Evolutionary conservation across 148 eudicot species (phyloP).

Genomic region (Vaccinium macrocarpon): DNA sequence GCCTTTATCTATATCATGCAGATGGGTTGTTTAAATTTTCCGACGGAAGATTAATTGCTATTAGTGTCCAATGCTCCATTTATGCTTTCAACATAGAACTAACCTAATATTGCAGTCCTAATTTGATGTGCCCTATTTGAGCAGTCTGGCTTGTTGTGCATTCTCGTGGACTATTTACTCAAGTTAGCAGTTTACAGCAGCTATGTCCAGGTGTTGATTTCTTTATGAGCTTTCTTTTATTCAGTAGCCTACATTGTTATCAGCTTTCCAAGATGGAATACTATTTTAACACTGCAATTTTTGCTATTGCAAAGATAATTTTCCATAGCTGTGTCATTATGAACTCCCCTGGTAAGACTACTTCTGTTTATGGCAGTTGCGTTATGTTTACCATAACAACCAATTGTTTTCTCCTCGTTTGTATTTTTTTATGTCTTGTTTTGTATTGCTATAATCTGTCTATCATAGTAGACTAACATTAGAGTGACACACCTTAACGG

Average conservation of each 20-base stretch:
- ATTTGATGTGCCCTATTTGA: constrained; percentile 10
- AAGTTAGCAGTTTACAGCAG: constrained; percentile 38
- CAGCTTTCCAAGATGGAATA: background rate
- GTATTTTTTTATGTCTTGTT: background rate
- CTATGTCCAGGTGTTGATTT: constrained; percentile 41
- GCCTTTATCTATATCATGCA: background rate
- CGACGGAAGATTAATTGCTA: background rate
- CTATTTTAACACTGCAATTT: background rate
- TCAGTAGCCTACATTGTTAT: background rate
- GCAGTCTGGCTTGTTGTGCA: constrained; percentile 44
- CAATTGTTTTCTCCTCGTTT: background rate
- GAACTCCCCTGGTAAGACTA: background rate
- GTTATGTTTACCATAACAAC: background rate
- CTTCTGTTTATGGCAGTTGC: background rate
- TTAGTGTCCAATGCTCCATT: background rate
- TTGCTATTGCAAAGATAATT: background rate
- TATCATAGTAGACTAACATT: background rate
- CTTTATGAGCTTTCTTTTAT: background rate
- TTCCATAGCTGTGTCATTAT: background rate
- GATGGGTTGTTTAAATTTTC: background rate
- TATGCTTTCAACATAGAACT: background rate
- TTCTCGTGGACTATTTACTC: constrained; percentile 41
- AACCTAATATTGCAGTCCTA: background rate
- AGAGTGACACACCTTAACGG: background rate
- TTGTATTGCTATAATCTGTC: background rate